phyloP scores from a whole-genome alignment of 2,329 filamentous ascomycete genomes.

The Fusarium annulatum region DNA sequence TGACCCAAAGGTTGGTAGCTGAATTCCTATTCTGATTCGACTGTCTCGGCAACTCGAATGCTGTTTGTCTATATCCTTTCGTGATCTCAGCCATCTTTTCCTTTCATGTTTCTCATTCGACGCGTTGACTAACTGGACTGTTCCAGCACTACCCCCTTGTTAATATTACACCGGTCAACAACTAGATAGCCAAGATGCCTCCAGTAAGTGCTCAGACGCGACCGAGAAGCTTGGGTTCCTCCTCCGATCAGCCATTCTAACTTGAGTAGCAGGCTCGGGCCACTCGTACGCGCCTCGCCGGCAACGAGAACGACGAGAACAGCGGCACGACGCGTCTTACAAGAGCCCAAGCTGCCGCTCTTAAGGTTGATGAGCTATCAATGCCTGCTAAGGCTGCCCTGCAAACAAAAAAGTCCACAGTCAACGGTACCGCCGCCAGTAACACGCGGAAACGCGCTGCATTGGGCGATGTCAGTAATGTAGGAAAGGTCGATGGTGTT shows the following conservation, averaged over 20 bases:
- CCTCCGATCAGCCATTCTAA: slow-evolving; percentile 15
- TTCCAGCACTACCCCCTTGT: slow-evolving; percentile 33
- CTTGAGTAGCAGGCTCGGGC: slow-evolving; percentile 67
- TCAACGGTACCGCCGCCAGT: slow-evolving; percentile 61
- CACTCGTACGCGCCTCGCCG: slow-evolving; percentile 78
- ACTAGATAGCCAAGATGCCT: slow-evolving; percentile 50
- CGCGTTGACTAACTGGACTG: slow-evolving; percentile 42
- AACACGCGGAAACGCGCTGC: slow-evolving; percentile 79
- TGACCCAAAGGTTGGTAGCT: slow-evolving; percentile 51
- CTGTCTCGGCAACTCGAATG: slow-evolving; percentile 46
- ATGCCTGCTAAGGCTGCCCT: slow-evolving; percentile 71
- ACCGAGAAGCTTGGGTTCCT: background rate
- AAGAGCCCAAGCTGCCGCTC: slow-evolving; percentile 87
- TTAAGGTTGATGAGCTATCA: slow-evolving; percentile 71
- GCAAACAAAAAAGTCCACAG: slow-evolving; percentile 75
- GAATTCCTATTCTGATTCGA: slow-evolving; percentile 44
- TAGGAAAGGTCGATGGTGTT: slow-evolving; percentile 78
- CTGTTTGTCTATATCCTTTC: slow-evolving; percentile 12
- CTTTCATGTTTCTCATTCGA: slow-evolving; percentile 24
- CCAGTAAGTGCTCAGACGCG: slow-evolving; percentile 47
- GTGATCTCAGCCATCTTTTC: slow-evolving; percentile 21
- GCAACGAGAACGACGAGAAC: slow-evolving; percentile 97
- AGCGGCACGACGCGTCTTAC: slow-evolving; percentile 83
- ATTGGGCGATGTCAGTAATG: slow-evolving; percentile 95
- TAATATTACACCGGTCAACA: slow-evolving; percentile 38